Evolutionary conservation across 164 flowering plant genomes (phyloP), one percentile per base, ranked within the genome.

Genomic region (Aristolochia californica): DNA sequence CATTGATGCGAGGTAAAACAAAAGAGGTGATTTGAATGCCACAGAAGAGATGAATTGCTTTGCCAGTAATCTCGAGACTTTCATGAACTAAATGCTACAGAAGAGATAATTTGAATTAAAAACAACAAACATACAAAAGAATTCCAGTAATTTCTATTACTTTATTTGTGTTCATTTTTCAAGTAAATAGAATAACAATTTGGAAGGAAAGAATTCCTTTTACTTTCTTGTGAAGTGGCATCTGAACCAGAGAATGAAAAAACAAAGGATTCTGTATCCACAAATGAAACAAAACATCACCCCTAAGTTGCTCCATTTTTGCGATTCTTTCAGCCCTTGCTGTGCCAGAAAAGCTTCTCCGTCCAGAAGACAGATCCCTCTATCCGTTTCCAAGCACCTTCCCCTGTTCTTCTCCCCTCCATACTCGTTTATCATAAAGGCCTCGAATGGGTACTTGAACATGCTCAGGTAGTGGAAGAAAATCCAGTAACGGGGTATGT

Each of bases 381-480:
- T 62, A 14, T 55, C 72, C 38, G 66, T 62, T 20, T 74, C 67
- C 55, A 80, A 30, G 57, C 96, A 88, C 59, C 55, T 80, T 12
- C 55, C 61, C 55, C 60, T 73, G 45, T 83, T 87, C 16, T 53
- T 30, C 34, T 75, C 79, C 47, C 90, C 97, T 52, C 94, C 91
- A 63, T 74, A 93, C 70, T 93, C 95, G 61, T 89, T 93, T 45
- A 93, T 74, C 83, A 93, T 22, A 45, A 93, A 81, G 63, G 94
- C 80, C 82, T 87, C 98, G 58, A 85, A 89, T 14, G 97, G 98
- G 68, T 87, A 91, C 84, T 85, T 91, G 45, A 93, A 93, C 64
- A 93, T 65, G 34, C 98, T 93, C 77, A 87, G 38, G 52, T 93
- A 86, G 45, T 91, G 87, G 91, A 91, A 84, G 75, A 88, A 91